A percentile compares a stretch with the other conserved stretches of the same genome.
Evolutionary conservation across 192 early-diverging fungal genomes (phyloP).

Genomic region (Coemansia sp.): DNA sequence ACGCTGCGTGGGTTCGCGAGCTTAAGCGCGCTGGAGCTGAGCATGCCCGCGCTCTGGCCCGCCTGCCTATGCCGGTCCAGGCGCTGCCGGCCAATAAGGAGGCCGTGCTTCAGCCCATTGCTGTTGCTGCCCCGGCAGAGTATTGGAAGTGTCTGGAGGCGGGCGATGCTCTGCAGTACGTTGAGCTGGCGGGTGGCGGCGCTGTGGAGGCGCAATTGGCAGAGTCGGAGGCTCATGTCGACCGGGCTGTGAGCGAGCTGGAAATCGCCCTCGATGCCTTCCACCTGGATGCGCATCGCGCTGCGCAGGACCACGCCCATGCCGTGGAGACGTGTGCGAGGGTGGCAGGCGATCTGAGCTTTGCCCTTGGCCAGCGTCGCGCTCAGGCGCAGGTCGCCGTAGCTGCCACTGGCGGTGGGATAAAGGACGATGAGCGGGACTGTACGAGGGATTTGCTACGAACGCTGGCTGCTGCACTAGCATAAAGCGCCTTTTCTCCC

Average conservation of each 20-base stretch:
- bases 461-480: slow-evolving; percentile 25
- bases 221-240: slow-evolving; percentile 24
- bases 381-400: slow-evolving; percentile 17
- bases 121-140: not conserved
- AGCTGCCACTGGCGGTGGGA: not conserved
- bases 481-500: not conserved
- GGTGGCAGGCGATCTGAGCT: slow-evolving; percentile 10
- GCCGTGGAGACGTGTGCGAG: not conserved
- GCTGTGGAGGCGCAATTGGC: slow-evolving; percentile 12
- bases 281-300: slow-evolving; percentile 37
- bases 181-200: not conserved
- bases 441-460: slow-evolving; percentile 26
- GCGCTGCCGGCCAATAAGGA: slow-evolving; percentile 2
- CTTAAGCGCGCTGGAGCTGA: slow-evolving; percentile 32
- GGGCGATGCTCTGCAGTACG: slow-evolving; percentile 13
- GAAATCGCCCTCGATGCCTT: slow-evolving; percentile 45
- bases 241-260: slow-evolving; percentile 22
- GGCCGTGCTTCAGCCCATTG: slow-evolving; percentile 15
- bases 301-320: slow-evolving; percentile 9
- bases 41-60: slow-evolving; percentile 32
- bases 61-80: slow-evolving; percentile 32
- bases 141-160: not conserved
- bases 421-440: slow-evolving; percentile 8
- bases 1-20: slow-evolving; percentile 40
- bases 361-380: slow-evolving; percentile 35